Conservation (phyloP, 345 rosid species). For the Rhizophora apiculata region DNA sequence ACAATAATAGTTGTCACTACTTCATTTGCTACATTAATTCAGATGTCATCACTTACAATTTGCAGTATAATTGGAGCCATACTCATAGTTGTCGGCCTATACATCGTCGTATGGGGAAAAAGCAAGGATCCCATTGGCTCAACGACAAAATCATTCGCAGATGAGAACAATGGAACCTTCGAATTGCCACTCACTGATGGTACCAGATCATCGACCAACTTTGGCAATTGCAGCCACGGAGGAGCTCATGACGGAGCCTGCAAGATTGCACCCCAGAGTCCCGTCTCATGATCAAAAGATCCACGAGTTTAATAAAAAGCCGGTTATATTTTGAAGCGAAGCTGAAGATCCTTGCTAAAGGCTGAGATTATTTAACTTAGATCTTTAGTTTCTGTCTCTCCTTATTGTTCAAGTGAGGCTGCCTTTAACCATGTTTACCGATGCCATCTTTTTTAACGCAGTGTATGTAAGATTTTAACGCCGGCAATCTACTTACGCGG, state of each 20-base stretch:
- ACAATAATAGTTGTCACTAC: too few relatives aligned
- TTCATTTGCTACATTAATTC: too few relatives aligned
- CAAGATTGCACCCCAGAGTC: conserved; percentile 15
- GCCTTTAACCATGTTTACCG: too few relatives aligned
- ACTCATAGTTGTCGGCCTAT: conserved; percentile 69
- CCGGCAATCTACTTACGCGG: too few relatives aligned
- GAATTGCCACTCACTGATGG: conserved; percentile 51
- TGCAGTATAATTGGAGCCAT: conserved; percentile 75
- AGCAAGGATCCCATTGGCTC: conserved; percentile 47
- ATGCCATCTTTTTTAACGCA: too few relatives aligned
- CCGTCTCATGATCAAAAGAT: background rate
- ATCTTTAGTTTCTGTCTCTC: too few relatives aligned
- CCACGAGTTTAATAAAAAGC: too few relatives aligned
- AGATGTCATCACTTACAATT: background rate
- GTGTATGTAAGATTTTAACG: too few relatives aligned
- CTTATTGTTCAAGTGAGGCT: too few relatives aligned
- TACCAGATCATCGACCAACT: conserved; percentile 4
- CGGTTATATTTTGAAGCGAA: too few relatives aligned
- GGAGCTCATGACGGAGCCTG: background rate
- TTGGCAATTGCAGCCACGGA: conserved; percentile 21
- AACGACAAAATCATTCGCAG: background rate
- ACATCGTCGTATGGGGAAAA: conserved; percentile 91
- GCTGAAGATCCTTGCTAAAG: too few relatives aligned
- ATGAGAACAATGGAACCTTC: conserved; percentile 32
- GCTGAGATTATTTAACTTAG: too few relatives aligned